Percentiles rank a stretch among this genome's conserved stretches.
These are phyloP conservation scores for Clausena lansium DNA, from an alignment of 345 rosid genomes.

Conservation along the genomic window DNA sequence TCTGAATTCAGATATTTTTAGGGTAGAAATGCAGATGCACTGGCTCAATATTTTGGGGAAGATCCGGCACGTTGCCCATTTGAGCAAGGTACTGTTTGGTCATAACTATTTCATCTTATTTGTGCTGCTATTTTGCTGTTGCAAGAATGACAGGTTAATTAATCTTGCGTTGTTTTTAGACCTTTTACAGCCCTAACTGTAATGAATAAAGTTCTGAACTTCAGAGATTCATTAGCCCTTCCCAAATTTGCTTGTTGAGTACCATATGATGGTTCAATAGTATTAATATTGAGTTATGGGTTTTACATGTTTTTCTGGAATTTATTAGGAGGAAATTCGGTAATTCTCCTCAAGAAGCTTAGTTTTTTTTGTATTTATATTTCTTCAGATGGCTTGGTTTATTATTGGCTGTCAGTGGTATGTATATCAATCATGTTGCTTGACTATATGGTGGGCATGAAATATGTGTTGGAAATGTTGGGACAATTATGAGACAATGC, in stretches of 20 bases:
- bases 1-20: constrained; percentile 27
- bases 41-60: constrained; percentile 83
- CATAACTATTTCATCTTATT: not conserved
- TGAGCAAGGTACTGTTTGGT: constrained; percentile 63
- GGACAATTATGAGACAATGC: not conserved
- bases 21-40: constrained; percentile 86
- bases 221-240: not conserved
- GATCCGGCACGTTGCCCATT: constrained; percentile 89
- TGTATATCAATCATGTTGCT: not conserved
- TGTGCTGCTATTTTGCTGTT: not conserved
- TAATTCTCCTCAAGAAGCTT: not conserved
- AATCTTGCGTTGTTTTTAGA: not conserved
- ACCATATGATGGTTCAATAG: not conserved
- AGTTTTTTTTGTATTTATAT: not conserved
- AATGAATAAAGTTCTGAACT: not conserved
- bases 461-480: not conserved
- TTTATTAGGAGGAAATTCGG: not conserved
- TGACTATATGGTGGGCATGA: not conserved
- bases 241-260: not conserved
- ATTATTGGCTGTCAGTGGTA: not conserved
- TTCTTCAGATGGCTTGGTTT: not conserved
- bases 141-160: not conserved
- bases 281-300: not conserved
- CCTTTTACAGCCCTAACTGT: not conserved
- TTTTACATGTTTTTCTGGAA: not conserved